These are phyloP conservation scores for Claviceps humidiphila DNA, from an alignment of 2,329 filamentous ascomycete species.

Conservation along the genomic window DNA sequence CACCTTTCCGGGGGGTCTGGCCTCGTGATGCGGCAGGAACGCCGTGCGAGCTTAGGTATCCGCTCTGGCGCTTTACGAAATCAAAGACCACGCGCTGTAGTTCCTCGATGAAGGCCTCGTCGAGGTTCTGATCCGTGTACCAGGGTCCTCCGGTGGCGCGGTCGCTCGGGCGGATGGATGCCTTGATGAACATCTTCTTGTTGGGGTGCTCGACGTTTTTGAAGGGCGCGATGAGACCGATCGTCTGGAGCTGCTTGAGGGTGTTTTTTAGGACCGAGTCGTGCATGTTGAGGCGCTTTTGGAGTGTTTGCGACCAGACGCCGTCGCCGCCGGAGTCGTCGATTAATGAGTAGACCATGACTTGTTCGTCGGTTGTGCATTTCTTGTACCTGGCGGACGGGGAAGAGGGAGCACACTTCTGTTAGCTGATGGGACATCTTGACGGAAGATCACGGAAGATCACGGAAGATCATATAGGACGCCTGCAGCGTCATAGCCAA, in stretches of 20 bases:
- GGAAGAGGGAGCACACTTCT: too few relatives aligned
- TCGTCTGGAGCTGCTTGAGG: conserved; percentile 71
- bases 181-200: conserved; percentile 93
- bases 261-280: conserved; percentile 69
- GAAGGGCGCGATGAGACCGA: conserved; percentile 74
- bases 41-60: conserved; percentile 39
- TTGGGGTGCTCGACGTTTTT: conserved; percentile 84
- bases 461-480: too few relatives aligned
- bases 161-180: conserved; percentile 70
- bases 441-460: too few relatives aligned
- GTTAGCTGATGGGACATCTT: background rate
- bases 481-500: too few relatives aligned
- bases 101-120: conserved; percentile 74
- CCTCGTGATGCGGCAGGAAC: conserved; percentile 19
- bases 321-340: conserved; percentile 75
- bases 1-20: conserved; percentile 42
- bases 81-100: conserved; percentile 62
- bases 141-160: conserved; percentile 87
- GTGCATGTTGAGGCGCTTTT: conserved; percentile 68
- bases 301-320: conserved; percentile 82
- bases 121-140: conserved; percentile 84
- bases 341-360: conserved; percentile 77
- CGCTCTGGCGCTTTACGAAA: conserved; percentile 58
- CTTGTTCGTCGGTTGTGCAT: conserved; percentile 57
- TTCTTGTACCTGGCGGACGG: conserved; percentile 36